Percentiles rank a stretch among this genome's conserved stretches.
These are phyloP conservation scores for Gentiana dahurica DNA, from an alignment of 257 asterid species.

Conservation along the genomic window DNA sequence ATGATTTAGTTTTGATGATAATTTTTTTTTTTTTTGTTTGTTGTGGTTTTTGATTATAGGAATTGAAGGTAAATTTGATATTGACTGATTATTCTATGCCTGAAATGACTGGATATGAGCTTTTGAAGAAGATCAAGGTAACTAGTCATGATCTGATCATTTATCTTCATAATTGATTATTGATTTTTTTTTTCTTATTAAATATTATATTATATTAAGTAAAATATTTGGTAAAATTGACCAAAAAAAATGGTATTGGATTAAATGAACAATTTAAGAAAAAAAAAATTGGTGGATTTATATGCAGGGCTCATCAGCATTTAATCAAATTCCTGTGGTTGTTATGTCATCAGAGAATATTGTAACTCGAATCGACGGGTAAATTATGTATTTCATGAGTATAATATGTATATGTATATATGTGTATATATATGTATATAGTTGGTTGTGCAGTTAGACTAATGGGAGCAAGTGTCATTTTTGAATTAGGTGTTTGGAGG, in stretches of 20 bases:
- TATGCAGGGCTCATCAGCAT: conserved; percentile 27
- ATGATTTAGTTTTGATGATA: background rate
- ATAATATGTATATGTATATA: background rate
- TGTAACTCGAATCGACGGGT: conserved; percentile 40
- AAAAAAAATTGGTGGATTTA: background rate
- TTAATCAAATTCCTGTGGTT: conserved; percentile 48
- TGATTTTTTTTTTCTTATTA: background rate
- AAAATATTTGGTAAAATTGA: background rate
- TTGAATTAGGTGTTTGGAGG: conserved; percentile 50
- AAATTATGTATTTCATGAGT: background rate
- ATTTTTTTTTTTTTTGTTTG: background rate
- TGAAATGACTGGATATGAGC: conserved; percentile 49
- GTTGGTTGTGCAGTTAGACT: background rate
- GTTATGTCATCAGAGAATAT: conserved; percentile 60
- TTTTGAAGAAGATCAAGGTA: conserved; percentile 46
- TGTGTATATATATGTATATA: background rate
- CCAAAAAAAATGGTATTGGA: background rate
- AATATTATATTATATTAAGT: too few relatives aligned
- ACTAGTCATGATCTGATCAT: background rate
- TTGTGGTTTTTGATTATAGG: conserved; percentile 10
- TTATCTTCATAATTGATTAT: background rate
- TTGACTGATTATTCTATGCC: conserved; percentile 61
- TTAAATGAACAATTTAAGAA: background rate
- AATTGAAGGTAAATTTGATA: conserved; percentile 39
- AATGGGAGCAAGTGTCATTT: background rate